These are phyloP conservation scores for Colletotrichum simmondsii DNA, from an alignment of 2,329 filamentous ascomycete species.

Conservation along the genomic window DNA sequence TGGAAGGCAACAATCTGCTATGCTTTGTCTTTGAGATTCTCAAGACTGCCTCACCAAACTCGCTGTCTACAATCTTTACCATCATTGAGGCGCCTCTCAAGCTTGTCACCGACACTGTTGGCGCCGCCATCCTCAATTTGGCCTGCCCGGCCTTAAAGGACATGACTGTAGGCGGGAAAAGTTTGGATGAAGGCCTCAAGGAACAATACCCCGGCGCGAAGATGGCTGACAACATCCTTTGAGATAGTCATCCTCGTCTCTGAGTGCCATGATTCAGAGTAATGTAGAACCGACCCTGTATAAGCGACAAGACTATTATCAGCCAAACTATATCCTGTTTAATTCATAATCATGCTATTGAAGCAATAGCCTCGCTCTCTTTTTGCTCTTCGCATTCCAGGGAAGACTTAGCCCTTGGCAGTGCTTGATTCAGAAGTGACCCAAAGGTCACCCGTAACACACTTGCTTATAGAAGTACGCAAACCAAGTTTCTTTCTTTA, in stretches of 20 bases:
- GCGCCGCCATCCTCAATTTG: constrained; percentile 40
- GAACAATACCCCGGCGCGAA: constrained; percentile 16
- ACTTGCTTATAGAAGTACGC: too few relatives aligned
- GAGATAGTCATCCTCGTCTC: neutral
- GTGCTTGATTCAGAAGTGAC: too few relatives aligned
- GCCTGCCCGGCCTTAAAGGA: constrained; percentile 44
- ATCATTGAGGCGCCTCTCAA: constrained; percentile 44
- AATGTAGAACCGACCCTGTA: too few relatives aligned
- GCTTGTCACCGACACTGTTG: constrained; percentile 47
- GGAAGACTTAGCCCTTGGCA: too few relatives aligned
- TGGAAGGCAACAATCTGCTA: constrained; percentile 58
- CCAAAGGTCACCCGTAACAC: too few relatives aligned
- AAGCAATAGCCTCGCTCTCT: too few relatives aligned
- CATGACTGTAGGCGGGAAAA: constrained; percentile 39
- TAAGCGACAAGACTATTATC: too few relatives aligned
- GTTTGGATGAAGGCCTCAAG: constrained; percentile 20
- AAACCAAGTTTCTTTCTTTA: too few relatives aligned
- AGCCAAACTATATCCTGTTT: too few relatives aligned
- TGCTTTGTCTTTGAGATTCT: constrained; percentile 52
- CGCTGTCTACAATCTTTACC: constrained; percentile 49
- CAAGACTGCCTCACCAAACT: constrained; percentile 53
- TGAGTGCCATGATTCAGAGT: too few relatives aligned
- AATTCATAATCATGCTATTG: too few relatives aligned
- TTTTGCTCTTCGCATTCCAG: too few relatives aligned
- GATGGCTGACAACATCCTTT: constrained; percentile 9